Conservation (phyloP, 441 rosid species). For the Brassica balearica region DNA sequence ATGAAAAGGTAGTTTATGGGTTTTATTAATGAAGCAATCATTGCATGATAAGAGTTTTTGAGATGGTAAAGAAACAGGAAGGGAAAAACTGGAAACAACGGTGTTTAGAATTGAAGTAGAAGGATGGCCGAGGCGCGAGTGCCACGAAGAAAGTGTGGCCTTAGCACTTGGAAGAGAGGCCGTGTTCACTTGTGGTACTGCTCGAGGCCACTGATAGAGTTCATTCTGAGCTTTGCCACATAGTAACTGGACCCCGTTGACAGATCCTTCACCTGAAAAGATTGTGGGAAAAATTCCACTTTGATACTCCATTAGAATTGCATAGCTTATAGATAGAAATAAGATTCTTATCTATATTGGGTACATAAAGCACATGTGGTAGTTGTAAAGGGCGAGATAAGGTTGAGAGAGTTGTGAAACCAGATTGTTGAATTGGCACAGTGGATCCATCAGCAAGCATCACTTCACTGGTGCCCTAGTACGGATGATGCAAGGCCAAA, state of each 20-base stretch:
- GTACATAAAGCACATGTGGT: neutral
- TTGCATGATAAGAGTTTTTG: neutral
- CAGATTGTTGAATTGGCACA: neutral
- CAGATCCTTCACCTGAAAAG: neutral
- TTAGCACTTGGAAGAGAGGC: neutral
- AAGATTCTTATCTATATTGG: neutral
- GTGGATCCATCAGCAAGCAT: neutral
- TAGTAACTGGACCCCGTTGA: neutral
- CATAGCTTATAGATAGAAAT: neutral
- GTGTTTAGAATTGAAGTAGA: neutral
- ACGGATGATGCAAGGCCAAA: neutral
- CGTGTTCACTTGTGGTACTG: neutral
- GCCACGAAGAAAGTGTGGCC: neutral
- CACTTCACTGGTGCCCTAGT: neutral
- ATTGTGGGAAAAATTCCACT: neutral
- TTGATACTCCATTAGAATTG: neutral
- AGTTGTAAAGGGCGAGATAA: neutral
- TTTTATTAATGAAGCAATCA: neutral
- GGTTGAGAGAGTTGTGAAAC: neutral
- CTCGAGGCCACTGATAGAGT: neutral
- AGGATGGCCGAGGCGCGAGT: neutral
- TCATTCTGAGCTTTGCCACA: neutral
- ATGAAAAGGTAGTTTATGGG: neutral
- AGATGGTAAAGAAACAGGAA: neutral
- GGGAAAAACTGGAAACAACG: neutral